Percentiles rank a stretch among this genome's conserved stretches.
phyloP scores from a whole-genome alignment of 768 basidiomycete species.

The Ephemerocybe angulata region DNA sequence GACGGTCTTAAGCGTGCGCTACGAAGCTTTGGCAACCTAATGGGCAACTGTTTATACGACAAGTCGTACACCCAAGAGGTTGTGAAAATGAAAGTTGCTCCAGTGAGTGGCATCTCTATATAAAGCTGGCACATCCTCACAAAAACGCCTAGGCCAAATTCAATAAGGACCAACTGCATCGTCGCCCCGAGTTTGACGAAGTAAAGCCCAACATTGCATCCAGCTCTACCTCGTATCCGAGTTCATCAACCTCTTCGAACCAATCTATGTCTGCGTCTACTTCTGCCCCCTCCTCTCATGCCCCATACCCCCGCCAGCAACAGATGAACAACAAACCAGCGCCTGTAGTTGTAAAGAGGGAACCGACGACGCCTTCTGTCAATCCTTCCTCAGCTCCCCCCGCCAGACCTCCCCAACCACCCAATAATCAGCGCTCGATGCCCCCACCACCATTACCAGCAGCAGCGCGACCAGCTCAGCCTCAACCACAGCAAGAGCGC shows the following conservation, averaged over 20 bases:
- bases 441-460: not conserved
- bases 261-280: not conserved
- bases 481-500: not conserved
- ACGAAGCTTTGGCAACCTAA: slow-evolving; percentile 87
- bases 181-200: slow-evolving; percentile 68
- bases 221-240: not conserved
- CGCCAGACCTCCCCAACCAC: not conserved
- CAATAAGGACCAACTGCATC: slow-evolving; percentile 61
- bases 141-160: slow-evolving; percentile 52
- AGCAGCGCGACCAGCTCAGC: not conserved
- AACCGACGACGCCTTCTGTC: not conserved
- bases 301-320: not conserved
- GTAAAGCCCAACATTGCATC: slow-evolving; percentile 25
- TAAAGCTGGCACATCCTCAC: not conserved
- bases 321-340: slow-evolving; percentile 1
- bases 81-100: slow-evolving; percentile 79
- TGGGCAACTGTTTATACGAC: slow-evolving; percentile 98
- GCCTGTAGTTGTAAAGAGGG: not conserved
- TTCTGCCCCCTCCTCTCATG: not conserved
- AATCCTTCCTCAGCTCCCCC: not conserved
- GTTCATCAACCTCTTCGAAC: not conserved
- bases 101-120: slow-evolving; percentile 48
- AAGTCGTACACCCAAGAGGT: slow-evolving; percentile 84
- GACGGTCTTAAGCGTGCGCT: slow-evolving; percentile 91
- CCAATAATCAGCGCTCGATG: not conserved